Conservation (phyloP, 192 early-diverging fungal species). For the Phlyctochytrium bullatum region DNA sequence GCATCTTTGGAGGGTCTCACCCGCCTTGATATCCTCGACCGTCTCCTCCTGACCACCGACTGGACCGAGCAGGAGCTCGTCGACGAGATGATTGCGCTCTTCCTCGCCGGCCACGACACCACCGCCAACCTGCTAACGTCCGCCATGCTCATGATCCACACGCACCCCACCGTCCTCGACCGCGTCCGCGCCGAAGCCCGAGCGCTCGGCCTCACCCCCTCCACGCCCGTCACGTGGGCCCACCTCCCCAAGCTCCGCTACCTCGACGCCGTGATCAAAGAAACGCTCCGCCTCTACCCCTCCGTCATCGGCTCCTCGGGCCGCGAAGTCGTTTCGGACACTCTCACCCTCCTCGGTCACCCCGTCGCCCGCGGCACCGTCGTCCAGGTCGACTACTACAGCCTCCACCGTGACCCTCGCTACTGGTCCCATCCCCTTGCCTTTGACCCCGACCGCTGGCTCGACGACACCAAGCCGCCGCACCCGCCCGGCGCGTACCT, state of each 20-base stretch:
- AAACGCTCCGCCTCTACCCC: constrained; percentile 35
- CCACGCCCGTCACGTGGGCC: not conserved
- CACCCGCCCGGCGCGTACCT: constrained; percentile 33
- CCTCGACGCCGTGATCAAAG: constrained; percentile 39
- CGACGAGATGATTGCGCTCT: constrained; percentile 41
- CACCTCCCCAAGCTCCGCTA: constrained; percentile 20
- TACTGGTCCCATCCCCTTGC: constrained; percentile 30
- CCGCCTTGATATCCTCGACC: constrained; percentile 38
- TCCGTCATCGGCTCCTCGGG: constrained; percentile 20
- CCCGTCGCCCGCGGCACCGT: constrained; percentile 12
- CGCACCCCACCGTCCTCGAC: constrained; percentile 18
- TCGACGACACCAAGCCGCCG: not conserved
- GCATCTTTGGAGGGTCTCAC: not conserved
- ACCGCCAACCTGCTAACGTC: constrained; percentile 40
- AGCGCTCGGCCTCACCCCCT: not conserved
- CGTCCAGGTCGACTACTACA: constrained; percentile 26
- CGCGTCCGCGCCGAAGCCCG: not conserved
- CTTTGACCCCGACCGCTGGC: constrained; percentile 45
- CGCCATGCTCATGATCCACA: constrained; percentile 14
- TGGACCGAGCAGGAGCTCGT: constrained; percentile 39
- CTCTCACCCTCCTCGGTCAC: constrained; percentile 11
- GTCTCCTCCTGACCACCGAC: constrained; percentile 19
- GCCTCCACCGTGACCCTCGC: constrained; percentile 25
- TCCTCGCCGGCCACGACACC: constrained; percentile 39
- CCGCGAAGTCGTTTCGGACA: not conserved